These are phyloP conservation scores for Asterophora parasitica DNA, from an alignment of 768 basidiomycete species.

Conservation along the genomic window DNA sequence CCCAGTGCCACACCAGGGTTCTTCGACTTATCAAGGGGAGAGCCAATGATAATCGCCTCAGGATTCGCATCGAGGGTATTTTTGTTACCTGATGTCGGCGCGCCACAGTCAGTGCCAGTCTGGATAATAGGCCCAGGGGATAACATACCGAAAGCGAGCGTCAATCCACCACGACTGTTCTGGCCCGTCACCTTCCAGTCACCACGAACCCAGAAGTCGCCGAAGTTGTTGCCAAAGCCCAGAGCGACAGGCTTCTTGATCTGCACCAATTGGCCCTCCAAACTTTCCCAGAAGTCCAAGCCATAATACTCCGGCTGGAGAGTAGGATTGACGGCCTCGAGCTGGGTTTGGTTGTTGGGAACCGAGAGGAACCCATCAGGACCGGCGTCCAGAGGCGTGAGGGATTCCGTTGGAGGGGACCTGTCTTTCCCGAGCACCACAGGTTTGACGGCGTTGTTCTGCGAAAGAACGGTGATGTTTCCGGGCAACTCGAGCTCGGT, in stretches of 20 bases:
- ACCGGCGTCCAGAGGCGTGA: slow-evolving; percentile 47
- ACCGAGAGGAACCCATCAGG: slow-evolving; percentile 51
- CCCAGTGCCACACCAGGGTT: slow-evolving; percentile 49
- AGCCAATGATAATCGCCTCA: slow-evolving; percentile 50
- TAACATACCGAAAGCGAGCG: slow-evolving; percentile 39
- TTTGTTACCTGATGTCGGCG: slow-evolving; percentile 14
- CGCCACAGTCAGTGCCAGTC: too few relatives aligned
- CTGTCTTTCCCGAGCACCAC: slow-evolving; percentile 50
- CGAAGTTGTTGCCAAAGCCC: slow-evolving; percentile 47
- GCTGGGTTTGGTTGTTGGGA: slow-evolving; percentile 46
- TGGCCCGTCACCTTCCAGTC: slow-evolving; percentile 52
- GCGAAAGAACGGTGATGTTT: slow-evolving; percentile 39
- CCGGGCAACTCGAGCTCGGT: slow-evolving; percentile 46
- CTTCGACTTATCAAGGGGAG: slow-evolving; percentile 47
- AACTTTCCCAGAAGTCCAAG: slow-evolving; percentile 61
- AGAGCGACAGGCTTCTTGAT: slow-evolving; percentile 43
- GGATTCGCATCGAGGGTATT: slow-evolving; percentile 52
- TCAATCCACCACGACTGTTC: slow-evolving; percentile 53
- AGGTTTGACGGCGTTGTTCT: slow-evolving; percentile 41
- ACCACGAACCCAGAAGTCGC: slow-evolving; percentile 57
- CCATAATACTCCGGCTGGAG: slow-evolving; percentile 49
- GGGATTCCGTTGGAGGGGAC: slow-evolving; percentile 44
- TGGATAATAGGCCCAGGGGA: not conserved
- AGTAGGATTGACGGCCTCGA: slow-evolving; percentile 41
- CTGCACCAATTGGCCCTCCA: slow-evolving; percentile 54